Evolutionary conservation across 169 alveolate genomes (phyloP).

Genomic region (Theileria luwenshuni): DNA sequence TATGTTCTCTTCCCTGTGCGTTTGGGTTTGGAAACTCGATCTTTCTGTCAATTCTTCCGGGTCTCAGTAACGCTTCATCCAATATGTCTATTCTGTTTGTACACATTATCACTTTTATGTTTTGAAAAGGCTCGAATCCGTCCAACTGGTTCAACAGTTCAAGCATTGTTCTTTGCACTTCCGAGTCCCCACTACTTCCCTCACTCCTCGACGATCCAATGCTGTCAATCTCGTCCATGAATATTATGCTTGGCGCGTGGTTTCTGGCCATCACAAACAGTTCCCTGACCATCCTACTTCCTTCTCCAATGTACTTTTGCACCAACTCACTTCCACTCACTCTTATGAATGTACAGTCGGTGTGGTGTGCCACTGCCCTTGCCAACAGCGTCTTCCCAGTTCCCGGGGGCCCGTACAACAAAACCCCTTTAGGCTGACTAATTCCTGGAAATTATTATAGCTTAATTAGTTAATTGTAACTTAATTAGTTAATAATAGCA

Average conservation of each 20-base stretch:
- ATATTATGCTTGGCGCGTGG: constrained; percentile 96
- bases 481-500: too few species aligned
- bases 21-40: constrained; percentile 95
- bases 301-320: constrained; percentile 99
- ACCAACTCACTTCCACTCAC: constrained; percentile 99
- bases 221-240: constrained; percentile 98
- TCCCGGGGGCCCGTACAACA: constrained; percentile 99
- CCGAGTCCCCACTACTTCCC: constrained; percentile 92
- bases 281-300: constrained; percentile 99
- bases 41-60: constrained; percentile 98
- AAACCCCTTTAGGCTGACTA: constrained; percentile 99
- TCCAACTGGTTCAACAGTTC: constrained; percentile 98
- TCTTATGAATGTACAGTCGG: constrained; percentile 98
- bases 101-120: constrained; percentile 97
- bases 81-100: constrained; percentile 98
- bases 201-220: constrained; percentile 92
- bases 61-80: constrained; percentile 97
- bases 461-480: too few species aligned
- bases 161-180: constrained; percentile 86
- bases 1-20: constrained; percentile 92
- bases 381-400: constrained; percentile 97
- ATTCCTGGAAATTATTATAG: constrained; percentile 81
- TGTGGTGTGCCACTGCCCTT: constrained; percentile 99
- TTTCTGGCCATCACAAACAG: constrained; percentile 96
- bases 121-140: constrained; percentile 98